Base-by-base conservation (phyloP, 805 yeast species). In the Yueomyces sinensis region DNA sequence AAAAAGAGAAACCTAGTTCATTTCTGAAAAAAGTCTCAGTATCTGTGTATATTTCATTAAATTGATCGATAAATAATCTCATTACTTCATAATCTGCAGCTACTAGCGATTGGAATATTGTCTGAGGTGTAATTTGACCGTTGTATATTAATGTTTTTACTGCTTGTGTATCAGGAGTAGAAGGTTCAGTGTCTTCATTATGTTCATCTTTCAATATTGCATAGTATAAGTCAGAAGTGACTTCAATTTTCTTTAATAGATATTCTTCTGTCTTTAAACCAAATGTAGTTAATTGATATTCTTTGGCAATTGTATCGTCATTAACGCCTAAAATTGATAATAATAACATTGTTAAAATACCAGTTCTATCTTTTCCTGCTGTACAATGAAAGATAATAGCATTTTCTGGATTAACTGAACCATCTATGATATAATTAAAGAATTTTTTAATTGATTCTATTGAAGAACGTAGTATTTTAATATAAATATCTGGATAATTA, bases 361-460 rank as follows among this genome's bases (percentile, higher is more conserved):
- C 94, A 0, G 94, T 82, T 30, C 94, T 67, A 51, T 83, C 94
- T 52, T 82, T 83, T 2, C 94, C 94, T 1, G 89, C 89, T 4
- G 87, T 72, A 56, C 94, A 83, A 50, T 82, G 89, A 53, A 76
- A 72, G 9, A 78, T 55, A 38, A 83, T 58, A 3, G 71, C 68
- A n/a, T 58, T 53, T 4, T 32, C 9, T 3, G 73, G 67, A 19
- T 41, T 32, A 20, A 41, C 39, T n/a, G 36, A 28, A 5, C 42
- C 52, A 37, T 78, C 82, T 31, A 75, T 61, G 32, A 83, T 59
- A 46, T 63, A 71, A 32, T 58, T 53, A 45, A 82, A 70, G 23
- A 82, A 65, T 7, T 51, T 49, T 31, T 58, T 62, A 48, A 69
- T 76, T 4, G 72, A 61, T 4, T 46, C 51, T 1, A 55, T 51